Base-by-base conservation (phyloP, 2,329 filamentous ascomycete genomes). In the Claviceps arundinis region DNA sequence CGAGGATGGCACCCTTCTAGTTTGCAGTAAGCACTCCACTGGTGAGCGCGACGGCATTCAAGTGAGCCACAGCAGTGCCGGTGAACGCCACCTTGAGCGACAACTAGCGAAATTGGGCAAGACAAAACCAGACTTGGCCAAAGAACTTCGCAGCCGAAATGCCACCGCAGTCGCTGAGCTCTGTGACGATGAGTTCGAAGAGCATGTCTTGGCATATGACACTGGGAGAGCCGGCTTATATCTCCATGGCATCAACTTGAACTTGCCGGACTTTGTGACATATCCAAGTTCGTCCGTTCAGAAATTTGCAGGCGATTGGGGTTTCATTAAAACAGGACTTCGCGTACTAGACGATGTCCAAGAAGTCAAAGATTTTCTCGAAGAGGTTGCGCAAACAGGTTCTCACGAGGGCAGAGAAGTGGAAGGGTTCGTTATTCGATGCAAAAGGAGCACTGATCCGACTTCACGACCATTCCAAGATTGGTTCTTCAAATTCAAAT, bases 401-500 rank as follows among this genome's bases (percentile, higher is more conserved):
- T 84, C 87, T 38, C 91, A 95, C 69, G 84, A 87, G 56, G 91
- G 90, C 9, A 85, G 90, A 51, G 91, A 97, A 59, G 91, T 95
- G 0, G 93, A 98, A 68, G 93, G 93, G 4, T 98, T 98, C 60
- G 93, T 98, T 53, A 85, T 98, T 59, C 84, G 93, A 52, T 97
- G 93, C 77, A 87, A 81, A 71, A 82, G 73, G 73, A 72, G 75
- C 16, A 63, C 68, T n/a, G 68, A 81, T 30, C 71, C 73, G 0
- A 70, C 68, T 1, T 64, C 66, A 14, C 67, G 66, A 2, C 77
- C 79, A 0, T 93, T 83, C 65, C 71, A 79, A n/a, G 90, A 98
- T 66, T 98, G 93, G 93, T 98, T 98, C 70, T 98, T 98, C 82
- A 98, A 98, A 70, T 98, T 90, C 79, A 98, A 98, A 71, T 98